A percentile compares a stretch with the other conserved stretches of the same genome.
phyloP scores from a whole-genome alignment of 1,284 basidiomycete genomes.

The Erythrobasidium hasegawianum region DNA sequence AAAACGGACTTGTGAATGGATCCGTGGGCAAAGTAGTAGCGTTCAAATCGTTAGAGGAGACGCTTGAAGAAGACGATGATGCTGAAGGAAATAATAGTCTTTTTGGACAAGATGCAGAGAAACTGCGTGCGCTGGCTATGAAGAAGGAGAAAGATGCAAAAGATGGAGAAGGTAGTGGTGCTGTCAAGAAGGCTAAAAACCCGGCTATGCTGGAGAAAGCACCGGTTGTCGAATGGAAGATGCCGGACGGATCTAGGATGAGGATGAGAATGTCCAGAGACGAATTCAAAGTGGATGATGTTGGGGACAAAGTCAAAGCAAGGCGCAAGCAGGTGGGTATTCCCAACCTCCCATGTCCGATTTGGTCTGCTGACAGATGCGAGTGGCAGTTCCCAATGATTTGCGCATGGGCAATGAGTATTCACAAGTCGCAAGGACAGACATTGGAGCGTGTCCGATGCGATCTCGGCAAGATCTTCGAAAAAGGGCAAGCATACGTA shows the following conservation, averaged over 20 bases:
- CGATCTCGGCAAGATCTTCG: conserved; percentile 59
- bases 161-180: conserved; percentile 39
- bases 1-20: conserved; percentile 75
- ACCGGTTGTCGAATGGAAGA: conserved; percentile 73
- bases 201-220: conserved; percentile 50
- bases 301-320: conserved; percentile 70
- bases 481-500: conserved; percentile 94
- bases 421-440: conserved; percentile 74
- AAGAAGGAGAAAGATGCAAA: conserved; percentile 14
- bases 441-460: conserved; percentile 71
- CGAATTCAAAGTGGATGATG: conserved; percentile 76
- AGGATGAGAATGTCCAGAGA: conserved; percentile 67
- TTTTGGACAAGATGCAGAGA: conserved; percentile 44
- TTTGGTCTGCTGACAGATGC: conserved; percentile 1
- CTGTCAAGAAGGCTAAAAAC: conserved; percentile 35
- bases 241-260: conserved; percentile 57
- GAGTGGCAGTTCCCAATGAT: conserved; percentile 74
- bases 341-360: background rate
- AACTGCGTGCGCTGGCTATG: conserved; percentile 44
- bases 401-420: conserved; percentile 89
- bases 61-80: conserved; percentile 44
- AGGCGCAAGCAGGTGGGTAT: conserved; percentile 40
- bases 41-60: conserved; percentile 56
- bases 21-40: conserved; percentile 70
- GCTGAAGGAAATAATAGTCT: conserved; percentile 13